Conservation (phyloP, 176 grass and related monocot species). For the Bolboschoenus planiculmis region DNA sequence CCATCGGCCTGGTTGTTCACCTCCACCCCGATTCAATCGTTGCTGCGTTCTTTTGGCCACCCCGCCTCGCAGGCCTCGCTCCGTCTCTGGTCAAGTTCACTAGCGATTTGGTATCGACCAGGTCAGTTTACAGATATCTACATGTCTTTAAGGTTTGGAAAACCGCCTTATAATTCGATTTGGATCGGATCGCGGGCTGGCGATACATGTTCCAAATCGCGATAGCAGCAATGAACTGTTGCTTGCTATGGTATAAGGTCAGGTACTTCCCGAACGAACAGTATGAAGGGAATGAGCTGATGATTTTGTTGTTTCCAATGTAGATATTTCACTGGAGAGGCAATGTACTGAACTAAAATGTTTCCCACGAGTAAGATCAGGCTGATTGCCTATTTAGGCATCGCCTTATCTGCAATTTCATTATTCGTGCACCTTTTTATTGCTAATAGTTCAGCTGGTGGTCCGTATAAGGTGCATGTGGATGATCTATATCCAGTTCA, state of each 20-base stretch:
- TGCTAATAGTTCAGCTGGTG: conserved; percentile 67
- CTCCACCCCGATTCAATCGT: too few relatives aligned
- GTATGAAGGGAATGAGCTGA: background rate
- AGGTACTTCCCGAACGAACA: background rate
- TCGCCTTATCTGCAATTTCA: conserved; percentile 63
- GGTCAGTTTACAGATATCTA: background rate
- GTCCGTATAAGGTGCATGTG: conserved; percentile 47
- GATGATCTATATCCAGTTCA: conserved; percentile 52
- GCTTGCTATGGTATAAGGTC: background rate
- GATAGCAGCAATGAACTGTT: background rate
- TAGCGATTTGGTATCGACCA: background rate
- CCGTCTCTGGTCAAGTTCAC: too few relatives aligned
- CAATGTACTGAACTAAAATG: conserved; percentile 61
- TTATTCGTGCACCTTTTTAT: conserved; percentile 84
- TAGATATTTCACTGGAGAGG: background rate
- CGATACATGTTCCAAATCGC: background rate
- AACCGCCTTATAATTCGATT: background rate
- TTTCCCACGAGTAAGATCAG: conserved; percentile 90
- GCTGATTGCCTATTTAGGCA: conserved; percentile 71
- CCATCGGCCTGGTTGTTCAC: too few relatives aligned
- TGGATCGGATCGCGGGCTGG: background rate
- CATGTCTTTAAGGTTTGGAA: background rate
- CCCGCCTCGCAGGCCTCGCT: too few relatives aligned
- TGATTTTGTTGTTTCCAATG: background rate
- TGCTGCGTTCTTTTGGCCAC: too few relatives aligned